A percentile compares a stretch with the other conserved stretches of the same genome.
phyloP scores from a whole-genome alignment of 768 basidiomycete genomes.

The Suillus decipiens region DNA sequence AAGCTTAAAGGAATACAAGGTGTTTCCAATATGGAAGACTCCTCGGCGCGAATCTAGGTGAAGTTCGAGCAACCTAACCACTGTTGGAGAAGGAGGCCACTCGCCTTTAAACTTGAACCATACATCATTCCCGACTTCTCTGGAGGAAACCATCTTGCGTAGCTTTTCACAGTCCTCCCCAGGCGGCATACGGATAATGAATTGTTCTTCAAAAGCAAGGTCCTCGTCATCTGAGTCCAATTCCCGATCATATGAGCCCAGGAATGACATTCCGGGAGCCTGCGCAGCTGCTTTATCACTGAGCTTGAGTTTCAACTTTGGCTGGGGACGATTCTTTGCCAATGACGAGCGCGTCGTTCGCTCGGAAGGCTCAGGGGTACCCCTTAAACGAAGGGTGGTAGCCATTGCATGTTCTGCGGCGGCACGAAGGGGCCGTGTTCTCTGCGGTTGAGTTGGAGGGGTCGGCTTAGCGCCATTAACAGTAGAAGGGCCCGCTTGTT shows the following conservation, averaged over 20 bases:
- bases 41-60: constrained; percentile 84
- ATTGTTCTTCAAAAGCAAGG: constrained; percentile 95
- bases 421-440: constrained; percentile 34
- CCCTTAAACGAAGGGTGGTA: constrained; percentile 33
- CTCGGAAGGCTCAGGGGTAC: constrained; percentile 38
- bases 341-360: constrained; percentile 60
- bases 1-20: constrained; percentile 84
- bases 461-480: constrained; percentile 27
- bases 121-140: constrained; percentile 80
- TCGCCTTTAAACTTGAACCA: constrained; percentile 99
- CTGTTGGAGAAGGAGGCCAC: background rate
- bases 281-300: constrained; percentile 81
- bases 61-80: background rate
- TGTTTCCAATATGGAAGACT: constrained; percentile 82
- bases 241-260: constrained; percentile 92
- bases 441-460: constrained; percentile 21
- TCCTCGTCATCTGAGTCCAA: constrained; percentile 96
- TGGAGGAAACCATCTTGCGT: constrained; percentile 76
- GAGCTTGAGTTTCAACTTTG: constrained; percentile 87
- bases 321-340: constrained; percentile 51
- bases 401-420: constrained; percentile 39
- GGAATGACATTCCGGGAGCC: constrained; percentile 83
- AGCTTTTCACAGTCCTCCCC: constrained; percentile 81
- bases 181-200: constrained; percentile 85
- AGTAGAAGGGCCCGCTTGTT: constrained; percentile 39